A percentile compares a stretch with the other conserved stretches of the same genome.
These are phyloP conservation scores for Psilocybe sp. DNA, from an alignment of 768 basidiomycete genomes.

Conservation along the genomic window DNA sequence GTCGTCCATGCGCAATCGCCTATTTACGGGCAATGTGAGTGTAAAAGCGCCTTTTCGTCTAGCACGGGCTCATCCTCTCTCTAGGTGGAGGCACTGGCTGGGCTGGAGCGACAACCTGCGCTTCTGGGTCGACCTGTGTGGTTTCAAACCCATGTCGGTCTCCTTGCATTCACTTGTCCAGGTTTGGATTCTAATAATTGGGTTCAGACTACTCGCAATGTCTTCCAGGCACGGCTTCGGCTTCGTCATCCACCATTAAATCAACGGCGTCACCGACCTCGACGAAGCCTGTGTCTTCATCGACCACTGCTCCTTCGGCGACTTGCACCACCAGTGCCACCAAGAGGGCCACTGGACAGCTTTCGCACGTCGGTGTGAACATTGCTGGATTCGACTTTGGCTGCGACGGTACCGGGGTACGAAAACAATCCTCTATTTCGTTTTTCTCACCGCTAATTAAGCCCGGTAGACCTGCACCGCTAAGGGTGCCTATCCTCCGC, in stretches of 20 bases:
- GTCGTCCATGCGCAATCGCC: constrained; percentile 3
- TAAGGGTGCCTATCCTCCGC: constrained; percentile 42
- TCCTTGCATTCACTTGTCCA: neutral
- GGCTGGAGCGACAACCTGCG: constrained; percentile 14
- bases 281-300: constrained; percentile 6
- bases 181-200: neutral
- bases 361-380: constrained; percentile 46
- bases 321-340: constrained; percentile 34
- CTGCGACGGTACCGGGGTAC: constrained; percentile 38
- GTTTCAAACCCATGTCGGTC: constrained; percentile 12
- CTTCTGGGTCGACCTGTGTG: constrained; percentile 11
- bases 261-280: constrained; percentile 4
- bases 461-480: constrained; percentile 28
- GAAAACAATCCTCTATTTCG: neutral
- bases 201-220: constrained; percentile 15
- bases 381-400: constrained; percentile 59
- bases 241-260: constrained; percentile 4
- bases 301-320: constrained; percentile 7
- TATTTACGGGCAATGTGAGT: constrained; percentile 13
- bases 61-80: neutral
- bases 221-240: constrained; percentile 11
- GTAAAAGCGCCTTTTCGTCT: neutral
- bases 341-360: constrained; percentile 28
- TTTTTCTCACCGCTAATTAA: neutral
- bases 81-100: constrained; percentile 3